phyloP scores from a whole-genome alignment of 83 land plant genomes.

The Picea engelmannii region DNA sequence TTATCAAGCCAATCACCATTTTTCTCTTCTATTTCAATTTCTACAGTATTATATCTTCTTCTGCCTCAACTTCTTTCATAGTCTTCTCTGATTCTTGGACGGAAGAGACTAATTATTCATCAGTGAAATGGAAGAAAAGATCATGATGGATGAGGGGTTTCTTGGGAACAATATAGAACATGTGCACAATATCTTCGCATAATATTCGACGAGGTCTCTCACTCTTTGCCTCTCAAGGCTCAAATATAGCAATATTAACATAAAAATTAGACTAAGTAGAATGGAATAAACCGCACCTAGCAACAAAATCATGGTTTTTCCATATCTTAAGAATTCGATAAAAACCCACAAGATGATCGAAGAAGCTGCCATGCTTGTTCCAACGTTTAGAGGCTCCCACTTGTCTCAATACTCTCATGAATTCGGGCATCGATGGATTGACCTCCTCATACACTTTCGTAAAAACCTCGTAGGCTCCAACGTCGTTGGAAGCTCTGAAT shows the following conservation, averaged over 20 bases:
- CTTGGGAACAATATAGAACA: constrained; percentile 85
- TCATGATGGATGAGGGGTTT: no score
- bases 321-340: constrained; percentile 82
- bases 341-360: constrained; percentile 69
- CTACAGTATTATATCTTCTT: no score
- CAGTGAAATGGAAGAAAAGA: no score
- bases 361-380: constrained; percentile 97
- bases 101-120: no score
- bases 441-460: constrained; percentile 56
- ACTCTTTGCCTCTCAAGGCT: constrained; percentile 57
- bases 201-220: constrained; percentile 56
- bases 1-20: no score
- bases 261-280: constrained; percentile 94
- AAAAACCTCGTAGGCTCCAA: constrained; percentile 57
- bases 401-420: constrained; percentile 48
- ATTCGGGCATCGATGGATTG: constrained; percentile 62
- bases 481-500: no score
- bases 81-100: no score
- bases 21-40: no score
- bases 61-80: no score
- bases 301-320: constrained; percentile 61
- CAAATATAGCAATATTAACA: constrained; percentile 90
- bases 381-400: constrained; percentile 91
- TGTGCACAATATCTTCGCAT: constrained; percentile 75
- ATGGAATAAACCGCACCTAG: constrained; percentile 86